Conservation (phyloP, 768 basidiomycete genomes). For the Boletus barrowsii region DNA sequence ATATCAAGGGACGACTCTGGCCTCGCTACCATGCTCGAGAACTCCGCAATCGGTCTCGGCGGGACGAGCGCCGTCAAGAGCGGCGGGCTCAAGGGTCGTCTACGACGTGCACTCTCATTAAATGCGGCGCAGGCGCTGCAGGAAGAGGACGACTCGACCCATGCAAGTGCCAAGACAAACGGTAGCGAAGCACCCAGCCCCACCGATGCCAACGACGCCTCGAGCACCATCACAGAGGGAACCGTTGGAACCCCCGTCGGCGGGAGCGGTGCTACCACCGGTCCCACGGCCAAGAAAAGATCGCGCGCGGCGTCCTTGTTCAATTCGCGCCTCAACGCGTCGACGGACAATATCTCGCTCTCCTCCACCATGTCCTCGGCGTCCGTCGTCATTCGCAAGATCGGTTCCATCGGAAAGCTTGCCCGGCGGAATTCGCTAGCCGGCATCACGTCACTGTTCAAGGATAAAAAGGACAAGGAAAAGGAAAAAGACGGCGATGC, state of each 20-base stretch:
- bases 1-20: slow-evolving; percentile 79
- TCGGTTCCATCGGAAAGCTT: slow-evolving; percentile 86
- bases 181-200: slow-evolving; percentile 31
- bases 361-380: slow-evolving; percentile 93
- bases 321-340: slow-evolving; percentile 83
- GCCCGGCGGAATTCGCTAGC: slow-evolving; percentile 86
- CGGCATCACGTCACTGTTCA: slow-evolving; percentile 91
- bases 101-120: slow-evolving; percentile 71
- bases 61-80: slow-evolving; percentile 42
- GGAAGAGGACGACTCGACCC: slow-evolving; percentile 35
- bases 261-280: slow-evolving; percentile 18
- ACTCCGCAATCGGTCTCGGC: slow-evolving; percentile 37
- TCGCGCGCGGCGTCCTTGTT: slow-evolving; percentile 74
- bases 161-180: slow-evolving; percentile 21
- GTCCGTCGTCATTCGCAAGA: slow-evolving; percentile 94
- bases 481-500: slow-evolving; percentile 35
- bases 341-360: slow-evolving; percentile 93
- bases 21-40: slow-evolving; percentile 51
- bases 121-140: slow-evolving; percentile 56
- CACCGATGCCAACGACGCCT: slow-evolving; percentile 25
- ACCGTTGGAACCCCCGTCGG: slow-evolving; percentile 18
- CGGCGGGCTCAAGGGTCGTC: slow-evolving; percentile 72
- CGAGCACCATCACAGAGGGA: slow-evolving; percentile 40
- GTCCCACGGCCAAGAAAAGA: slow-evolving; percentile 57
- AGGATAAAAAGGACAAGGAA: slow-evolving; percentile 64